phyloP scores from a whole-genome alignment of 345 rosid genomes.

The Dipteronia dyeriana region DNA sequence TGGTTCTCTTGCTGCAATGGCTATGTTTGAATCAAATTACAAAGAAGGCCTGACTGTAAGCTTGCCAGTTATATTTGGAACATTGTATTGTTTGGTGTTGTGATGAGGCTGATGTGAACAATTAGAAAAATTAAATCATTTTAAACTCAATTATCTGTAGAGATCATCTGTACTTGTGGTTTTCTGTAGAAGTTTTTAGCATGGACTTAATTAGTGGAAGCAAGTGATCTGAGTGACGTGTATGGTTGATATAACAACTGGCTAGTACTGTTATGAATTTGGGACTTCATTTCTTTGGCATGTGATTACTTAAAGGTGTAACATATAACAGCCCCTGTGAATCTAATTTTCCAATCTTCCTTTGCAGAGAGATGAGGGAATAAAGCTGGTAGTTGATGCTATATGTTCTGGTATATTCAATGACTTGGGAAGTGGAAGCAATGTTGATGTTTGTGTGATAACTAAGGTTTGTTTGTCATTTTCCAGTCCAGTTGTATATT shows the following conservation, averaged over 20 bases:
- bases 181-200: background rate
- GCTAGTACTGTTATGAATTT: background rate
- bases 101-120: too few species aligned
- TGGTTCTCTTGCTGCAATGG: conserved; percentile 90
- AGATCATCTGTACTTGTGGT: too few species aligned
- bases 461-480: conserved; percentile 56
- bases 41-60: conserved; percentile 83
- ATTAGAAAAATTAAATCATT: too few species aligned
- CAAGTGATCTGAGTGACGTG: background rate
- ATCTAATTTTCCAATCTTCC: conserved; percentile 1
- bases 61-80: conserved; percentile 9
- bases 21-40: conserved; percentile 77
- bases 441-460: conserved; percentile 85
- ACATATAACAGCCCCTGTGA: background rate
- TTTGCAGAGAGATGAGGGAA: conserved; percentile 75
- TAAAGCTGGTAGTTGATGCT: conserved; percentile 66
- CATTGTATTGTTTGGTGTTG: too few species aligned
- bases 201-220: background rate
- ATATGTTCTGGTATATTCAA: conserved; percentile 81
- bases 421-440: conserved; percentile 90
- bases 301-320: background rate
- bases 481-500: conserved; percentile 4
- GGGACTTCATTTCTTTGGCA: background rate
- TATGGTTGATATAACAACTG: background rate
- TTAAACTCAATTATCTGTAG: too few species aligned